Conservation (phyloP, 164 flowering plant species). For the Vitis vinifera region ASM3070453v1 NC_081815.1:2962001-2962500, state of each 20-base stretch:
- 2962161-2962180: conserved; percentile 41
- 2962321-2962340: conserved; percentile 85
- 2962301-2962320: conserved; percentile 83
- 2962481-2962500: conserved; percentile 59
- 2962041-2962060: conserved; percentile 43
- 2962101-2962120: conserved; percentile 66
- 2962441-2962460: conserved; percentile 53
- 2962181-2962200: conserved; percentile 65
- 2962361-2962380: conserved; percentile 70
- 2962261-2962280: conserved; percentile 84
- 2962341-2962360: conserved; percentile 87
- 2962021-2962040: conserved; percentile 30
- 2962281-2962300: conserved; percentile 87
- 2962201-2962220: conserved; percentile 97
- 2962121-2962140: conserved; percentile 71
- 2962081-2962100: conserved; percentile 69
- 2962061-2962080: conserved; percentile 55
- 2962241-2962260: conserved; percentile 83
- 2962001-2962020: conserved; percentile 33
- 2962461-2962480: conserved; percentile 61
- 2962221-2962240: conserved; percentile 84
- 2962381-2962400: conserved; percentile 67
- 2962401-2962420: conserved; percentile 71
- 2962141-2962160: conserved; percentile 45
- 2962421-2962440: conserved; percentile 76